Evolutionary conservation across 805 yeast species (phyloP).

Genomic region (Myxozyma melibiosi): DNA sequence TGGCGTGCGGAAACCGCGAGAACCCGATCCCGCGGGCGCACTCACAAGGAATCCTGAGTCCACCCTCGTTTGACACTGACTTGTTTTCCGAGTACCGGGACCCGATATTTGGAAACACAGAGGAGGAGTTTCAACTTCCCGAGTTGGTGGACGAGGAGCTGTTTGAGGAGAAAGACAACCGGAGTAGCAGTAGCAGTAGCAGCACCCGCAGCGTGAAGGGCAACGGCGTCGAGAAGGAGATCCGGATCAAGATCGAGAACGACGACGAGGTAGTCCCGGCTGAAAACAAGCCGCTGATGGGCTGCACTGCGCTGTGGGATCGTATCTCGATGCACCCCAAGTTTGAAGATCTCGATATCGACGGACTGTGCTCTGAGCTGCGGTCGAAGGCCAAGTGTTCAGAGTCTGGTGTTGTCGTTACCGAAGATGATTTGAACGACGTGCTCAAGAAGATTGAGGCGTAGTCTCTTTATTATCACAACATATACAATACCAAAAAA

Average conservation of each 20-base stretch:
- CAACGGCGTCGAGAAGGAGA: not conserved
- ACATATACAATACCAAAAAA: too few species aligned
- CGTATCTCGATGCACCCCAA: slow-evolving; percentile 91
- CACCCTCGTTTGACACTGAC: slow-evolving; percentile 39
- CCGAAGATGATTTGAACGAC: slow-evolving; percentile 71
- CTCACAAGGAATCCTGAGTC: slow-evolving; percentile 35
- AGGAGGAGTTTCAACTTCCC: slow-evolving; percentile 40
- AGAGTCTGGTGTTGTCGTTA: slow-evolving; percentile 86
- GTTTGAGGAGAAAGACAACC: slow-evolving; percentile 35
- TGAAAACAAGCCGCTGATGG: slow-evolving; percentile 54
- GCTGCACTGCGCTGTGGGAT: slow-evolving; percentile 95
- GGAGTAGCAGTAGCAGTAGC: not conserved
- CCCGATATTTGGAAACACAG: slow-evolving; percentile 30
- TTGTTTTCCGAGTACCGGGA: slow-evolving; percentile 38
- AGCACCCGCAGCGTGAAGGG: not conserved
- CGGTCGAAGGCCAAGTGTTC: slow-evolving; percentile 94
- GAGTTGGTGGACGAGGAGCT: slow-evolving; percentile 41
- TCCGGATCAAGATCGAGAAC: slow-evolving; percentile 25
- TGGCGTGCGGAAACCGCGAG: slow-evolving; percentile 80
- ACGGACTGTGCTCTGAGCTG: slow-evolving; percentile 86
- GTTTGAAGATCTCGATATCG: slow-evolving; percentile 90
- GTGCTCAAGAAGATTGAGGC: slow-evolving; percentile 24
- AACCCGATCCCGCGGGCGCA: slow-evolving; percentile 61
- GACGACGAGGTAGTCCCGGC: slow-evolving; percentile 60
- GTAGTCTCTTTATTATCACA: too few species aligned